phyloP scores from a whole-genome alignment of 306 rosid genomes.

The Trifolium repens region DNA sequence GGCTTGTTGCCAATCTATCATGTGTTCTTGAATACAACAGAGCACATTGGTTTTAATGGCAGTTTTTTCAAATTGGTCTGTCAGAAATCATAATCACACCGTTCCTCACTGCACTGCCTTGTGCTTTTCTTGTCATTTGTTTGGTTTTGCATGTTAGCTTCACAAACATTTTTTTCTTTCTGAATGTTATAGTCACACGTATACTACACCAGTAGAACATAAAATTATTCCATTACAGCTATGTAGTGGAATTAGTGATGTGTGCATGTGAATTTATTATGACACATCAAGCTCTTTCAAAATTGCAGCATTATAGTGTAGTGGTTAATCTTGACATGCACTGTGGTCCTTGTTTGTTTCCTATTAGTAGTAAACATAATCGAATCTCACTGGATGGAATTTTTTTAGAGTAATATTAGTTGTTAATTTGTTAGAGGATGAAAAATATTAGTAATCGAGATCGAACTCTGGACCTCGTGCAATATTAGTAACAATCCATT shows the following conservation, averaged over 20 bases:
- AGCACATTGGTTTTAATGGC: conserved; percentile 29
- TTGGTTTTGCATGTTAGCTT: conserved; percentile 34
- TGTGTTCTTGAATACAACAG: not conserved
- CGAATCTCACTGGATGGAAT: too few species aligned
- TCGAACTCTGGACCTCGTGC: too few species aligned
- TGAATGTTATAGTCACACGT: conserved; percentile 37
- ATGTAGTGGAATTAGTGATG: not conserved
- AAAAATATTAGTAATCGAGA: too few species aligned
- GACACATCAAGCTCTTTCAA: not conserved
- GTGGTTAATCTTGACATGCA: conserved; percentile 17
- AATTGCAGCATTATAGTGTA: not conserved
- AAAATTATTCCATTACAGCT: conserved; percentile 23
- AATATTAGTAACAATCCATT: not conserved
- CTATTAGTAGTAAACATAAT: not conserved
- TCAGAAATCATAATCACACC: conserved; percentile 11
- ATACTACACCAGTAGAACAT: conserved; percentile 24
- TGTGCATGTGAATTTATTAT: conserved; percentile 35
- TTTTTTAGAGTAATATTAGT: too few species aligned
- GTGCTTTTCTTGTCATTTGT: conserved; percentile 19
- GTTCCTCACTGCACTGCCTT: not conserved
- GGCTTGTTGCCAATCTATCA: not conserved
- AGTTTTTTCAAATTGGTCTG: conserved; percentile 22
- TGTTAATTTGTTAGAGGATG: too few species aligned
- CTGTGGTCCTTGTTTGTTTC: conserved; percentile 25
- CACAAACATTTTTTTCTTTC: conserved; percentile 10